Conservation (phyloP, 2,329 filamentous ascomycete species). For the Pyrenochaeta sp. region DNA sequence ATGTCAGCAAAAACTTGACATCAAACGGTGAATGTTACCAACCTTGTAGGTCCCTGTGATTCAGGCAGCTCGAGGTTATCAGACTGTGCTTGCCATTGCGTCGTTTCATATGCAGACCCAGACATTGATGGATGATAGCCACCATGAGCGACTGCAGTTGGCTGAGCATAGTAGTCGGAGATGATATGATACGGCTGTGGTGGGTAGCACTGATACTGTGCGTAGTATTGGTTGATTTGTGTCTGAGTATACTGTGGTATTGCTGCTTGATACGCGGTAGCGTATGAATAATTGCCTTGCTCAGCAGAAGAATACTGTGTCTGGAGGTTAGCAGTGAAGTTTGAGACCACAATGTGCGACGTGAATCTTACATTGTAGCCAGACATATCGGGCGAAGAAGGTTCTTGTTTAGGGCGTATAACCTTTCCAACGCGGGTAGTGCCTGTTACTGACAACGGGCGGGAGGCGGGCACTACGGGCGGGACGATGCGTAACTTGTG, state of each 20-base stretch:
- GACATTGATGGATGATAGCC: conserved; percentile 17
- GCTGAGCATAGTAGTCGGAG: conserved; percentile 30
- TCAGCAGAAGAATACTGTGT: conserved; percentile 29
- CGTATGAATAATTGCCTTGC: conserved; percentile 27
- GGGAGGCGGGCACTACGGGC: conserved; percentile 18
- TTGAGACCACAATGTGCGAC: too few relatives aligned
- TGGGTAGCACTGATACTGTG: conserved; percentile 40
- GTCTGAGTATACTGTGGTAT: conserved; percentile 43
- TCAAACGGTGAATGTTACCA: neutral
- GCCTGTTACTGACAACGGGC: conserved; percentile 18
- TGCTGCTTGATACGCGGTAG: conserved; percentile 16
- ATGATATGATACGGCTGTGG: conserved; percentile 37
- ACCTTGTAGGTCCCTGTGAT: conserved; percentile 18
- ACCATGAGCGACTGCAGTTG: conserved; percentile 11
- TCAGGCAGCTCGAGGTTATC: conserved; percentile 7
- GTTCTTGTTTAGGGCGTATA: conserved; percentile 25
- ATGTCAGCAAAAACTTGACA: neutral
- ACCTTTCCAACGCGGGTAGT: conserved; percentile 16
- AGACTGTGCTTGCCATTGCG: conserved; percentile 18
- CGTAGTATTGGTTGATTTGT: conserved; percentile 39
- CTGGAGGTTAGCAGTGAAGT: conserved; percentile 1
- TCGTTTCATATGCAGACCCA: conserved; percentile 15
- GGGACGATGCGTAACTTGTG: conserved; percentile 17
- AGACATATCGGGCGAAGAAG: conserved; percentile 31
- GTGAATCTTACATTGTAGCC: conserved; percentile 30